phyloP scores from a whole-genome alignment of 108 stramenopile species.

The Nitzschia putrida region DNA sequence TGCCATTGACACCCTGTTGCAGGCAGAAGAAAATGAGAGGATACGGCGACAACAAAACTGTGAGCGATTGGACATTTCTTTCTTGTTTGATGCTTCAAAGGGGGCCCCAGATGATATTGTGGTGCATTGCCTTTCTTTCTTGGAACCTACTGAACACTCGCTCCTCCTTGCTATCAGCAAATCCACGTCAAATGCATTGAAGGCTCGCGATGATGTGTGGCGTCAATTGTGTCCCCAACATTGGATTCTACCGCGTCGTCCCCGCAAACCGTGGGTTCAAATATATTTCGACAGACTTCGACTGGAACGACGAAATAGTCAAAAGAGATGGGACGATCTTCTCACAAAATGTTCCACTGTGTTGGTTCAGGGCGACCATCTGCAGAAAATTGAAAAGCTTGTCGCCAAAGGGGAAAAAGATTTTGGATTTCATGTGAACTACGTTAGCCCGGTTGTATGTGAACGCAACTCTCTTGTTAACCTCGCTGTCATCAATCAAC shows the following conservation, averaged over 20 bases:
- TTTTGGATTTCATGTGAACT: constrained; percentile 71
- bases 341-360: constrained; percentile 48
- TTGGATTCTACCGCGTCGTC: constrained; percentile 77
- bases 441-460: constrained; percentile 72
- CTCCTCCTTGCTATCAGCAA: constrained; percentile 57
- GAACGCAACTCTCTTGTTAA: constrained; percentile 83
- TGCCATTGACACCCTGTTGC: constrained; percentile 68
- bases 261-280: constrained; percentile 78
- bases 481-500: constrained; percentile 68
- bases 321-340: constrained; percentile 72
- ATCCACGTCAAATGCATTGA: constrained; percentile 37
- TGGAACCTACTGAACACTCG: constrained; percentile 56
- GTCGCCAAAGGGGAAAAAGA: constrained; percentile 56
- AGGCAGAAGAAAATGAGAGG: constrained; percentile 51
- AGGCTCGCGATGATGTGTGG: constrained; percentile 65
- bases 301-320: constrained; percentile 48
- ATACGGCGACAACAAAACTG: constrained; percentile 19
- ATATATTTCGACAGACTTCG: constrained; percentile 64
- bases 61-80: constrained; percentile 57
- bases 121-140: constrained; percentile 49
- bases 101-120: constrained; percentile 77
- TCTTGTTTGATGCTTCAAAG: constrained; percentile 56
- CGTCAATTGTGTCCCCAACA: constrained; percentile 59
- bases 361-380: constrained; percentile 64
- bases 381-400: constrained; percentile 69